A percentile compares a stretch with the other conserved stretches of the same genome.
These are phyloP conservation scores for Gaertneriomyces sp. DNA, from an alignment of 192 early-diverging fungal species.

Conservation along the genomic window DNA sequence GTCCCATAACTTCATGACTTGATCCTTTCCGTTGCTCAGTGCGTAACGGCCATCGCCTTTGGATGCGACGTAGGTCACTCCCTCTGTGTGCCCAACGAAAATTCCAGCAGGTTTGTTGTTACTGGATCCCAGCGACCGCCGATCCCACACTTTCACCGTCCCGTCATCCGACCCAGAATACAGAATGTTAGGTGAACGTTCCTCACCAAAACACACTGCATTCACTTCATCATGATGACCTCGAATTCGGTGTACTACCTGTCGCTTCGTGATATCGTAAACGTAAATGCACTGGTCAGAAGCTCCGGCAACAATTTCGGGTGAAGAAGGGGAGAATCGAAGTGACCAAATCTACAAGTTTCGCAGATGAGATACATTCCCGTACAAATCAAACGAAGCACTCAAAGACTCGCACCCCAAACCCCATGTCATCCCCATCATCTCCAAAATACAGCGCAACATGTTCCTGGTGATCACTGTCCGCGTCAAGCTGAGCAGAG, in stretches of 20 bases:
- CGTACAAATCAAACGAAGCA: constrained; percentile 13
- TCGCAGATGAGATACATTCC: constrained; percentile 19
- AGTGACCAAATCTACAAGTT: constrained; percentile 56
- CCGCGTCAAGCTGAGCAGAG: neutral
- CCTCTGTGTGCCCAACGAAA: constrained; percentile 67
- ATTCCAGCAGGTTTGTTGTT: constrained; percentile 51
- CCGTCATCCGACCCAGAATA: constrained; percentile 62
- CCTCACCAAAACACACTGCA: constrained; percentile 37
- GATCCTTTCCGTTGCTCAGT: constrained; percentile 70
- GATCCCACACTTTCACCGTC: constrained; percentile 45
- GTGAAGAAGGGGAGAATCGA: constrained; percentile 57
- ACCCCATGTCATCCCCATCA: neutral
- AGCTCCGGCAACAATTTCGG: constrained; percentile 59
- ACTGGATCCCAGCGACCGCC: constrained; percentile 50
- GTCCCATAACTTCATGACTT: constrained; percentile 65
- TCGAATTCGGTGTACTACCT: constrained; percentile 43
- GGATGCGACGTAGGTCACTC: constrained; percentile 62
- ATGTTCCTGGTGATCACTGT: constrained; percentile 1
- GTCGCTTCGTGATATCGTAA: constrained; percentile 55
- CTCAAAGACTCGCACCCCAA: constrained; percentile 9
- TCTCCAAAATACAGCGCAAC: constrained; percentile 12
- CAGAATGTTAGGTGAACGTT: constrained; percentile 49
- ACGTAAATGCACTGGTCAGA: constrained; percentile 36
- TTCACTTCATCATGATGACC: constrained; percentile 70
- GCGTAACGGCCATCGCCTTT: constrained; percentile 64